phyloP scores from a whole-genome alignment of 371 early-diverging fungal species.

The Homolaphlyctis polyrhiza region DNA sequence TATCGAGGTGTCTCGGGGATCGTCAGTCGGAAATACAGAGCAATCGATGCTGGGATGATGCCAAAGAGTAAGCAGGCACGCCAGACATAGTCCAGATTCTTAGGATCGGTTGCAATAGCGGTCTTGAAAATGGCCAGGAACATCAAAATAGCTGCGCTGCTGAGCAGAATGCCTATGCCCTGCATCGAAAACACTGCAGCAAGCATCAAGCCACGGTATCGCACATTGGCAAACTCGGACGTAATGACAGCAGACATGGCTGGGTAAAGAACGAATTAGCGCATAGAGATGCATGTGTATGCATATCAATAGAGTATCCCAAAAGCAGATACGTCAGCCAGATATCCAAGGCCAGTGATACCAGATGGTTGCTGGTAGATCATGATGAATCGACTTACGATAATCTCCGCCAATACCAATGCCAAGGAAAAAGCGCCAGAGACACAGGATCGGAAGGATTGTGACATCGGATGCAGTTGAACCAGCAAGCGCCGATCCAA shows the following conservation, averaged over 20 bases:
- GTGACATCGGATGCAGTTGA: constrained; percentile 60
- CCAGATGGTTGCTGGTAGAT: not conserved
- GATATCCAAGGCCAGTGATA: not conserved
- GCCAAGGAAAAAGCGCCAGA: constrained; percentile 82
- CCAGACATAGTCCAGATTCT: constrained; percentile 82
- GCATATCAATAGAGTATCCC: no score
- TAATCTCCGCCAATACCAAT: constrained; percentile 76
- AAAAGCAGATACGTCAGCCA: not conserved
- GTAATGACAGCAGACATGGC: constrained; percentile 80
- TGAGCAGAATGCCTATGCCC: constrained; percentile 80
- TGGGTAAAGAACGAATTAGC: no score
- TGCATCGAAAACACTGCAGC: constrained; percentile 90
- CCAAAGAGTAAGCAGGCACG: constrained; percentile 63
- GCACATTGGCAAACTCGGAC: constrained; percentile 77
- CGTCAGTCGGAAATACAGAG: constrained; percentile 86
- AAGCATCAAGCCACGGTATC: constrained; percentile 78
- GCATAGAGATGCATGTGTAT: not conserved
- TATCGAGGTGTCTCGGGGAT: constrained; percentile 91
- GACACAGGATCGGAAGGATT: constrained; percentile 64
- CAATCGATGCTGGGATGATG: constrained; percentile 74
- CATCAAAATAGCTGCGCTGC: constrained; percentile 65
- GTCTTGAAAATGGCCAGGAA: constrained; percentile 65
- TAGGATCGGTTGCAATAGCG: constrained; percentile 53
- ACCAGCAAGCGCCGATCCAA: constrained; percentile 74
- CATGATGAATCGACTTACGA: no score